Base-by-base conservation (phyloP, 2,329 filamentous ascomycete species). In the Sclerotinia sclerotiorum region DNA sequence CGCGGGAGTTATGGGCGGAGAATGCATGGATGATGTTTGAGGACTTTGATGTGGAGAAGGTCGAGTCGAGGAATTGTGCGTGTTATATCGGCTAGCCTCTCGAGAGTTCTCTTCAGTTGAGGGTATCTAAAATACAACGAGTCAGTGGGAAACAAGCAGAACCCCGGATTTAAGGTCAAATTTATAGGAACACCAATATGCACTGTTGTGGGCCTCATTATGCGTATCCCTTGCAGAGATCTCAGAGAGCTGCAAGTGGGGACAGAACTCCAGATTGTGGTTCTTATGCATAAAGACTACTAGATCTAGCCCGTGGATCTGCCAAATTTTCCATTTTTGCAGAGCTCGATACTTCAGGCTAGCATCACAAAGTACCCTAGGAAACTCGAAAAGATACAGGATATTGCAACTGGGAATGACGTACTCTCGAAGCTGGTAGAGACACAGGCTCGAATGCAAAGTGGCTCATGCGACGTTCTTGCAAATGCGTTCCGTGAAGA, bases 361-460 rank as follows among this genome's bases (percentile, higher is more conserved):
- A 15, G 19, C 46, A 39, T 51, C 32, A 19, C 58, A 58, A 69
- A 57, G 27, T n/a, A 57, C 19, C 19, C 21, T 57, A 19, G 35
- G 11, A 29, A 35, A 17, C 49, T 35, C 35, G 19, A 32, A 44
- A 42, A 29, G 24, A 44, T 32, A 8, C 44, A 32, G 49, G 24
- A 32, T 35, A n/a, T 29, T 65, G 24, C 11, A 32, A 55, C 58
- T 32, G 69, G 52, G 68, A 80, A 21, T 79, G 73, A 85, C 90
- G 80, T 88, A 94, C 92, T 80, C 92, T 87, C 57, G 92, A 94
- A 44, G 87, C 85, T 49, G 95, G 94, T 65, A 98, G 84, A 48
- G 95, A 98, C 72, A 97, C 89, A 46, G 94, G 90, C 78, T 97
- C 94, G 76, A 94, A 98, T 55, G 90, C 89, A 80, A 93, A 97